phyloP scores from a whole-genome alignment of 768 basidiomycete species.

The Leccinum subtestaceum region DNA sequence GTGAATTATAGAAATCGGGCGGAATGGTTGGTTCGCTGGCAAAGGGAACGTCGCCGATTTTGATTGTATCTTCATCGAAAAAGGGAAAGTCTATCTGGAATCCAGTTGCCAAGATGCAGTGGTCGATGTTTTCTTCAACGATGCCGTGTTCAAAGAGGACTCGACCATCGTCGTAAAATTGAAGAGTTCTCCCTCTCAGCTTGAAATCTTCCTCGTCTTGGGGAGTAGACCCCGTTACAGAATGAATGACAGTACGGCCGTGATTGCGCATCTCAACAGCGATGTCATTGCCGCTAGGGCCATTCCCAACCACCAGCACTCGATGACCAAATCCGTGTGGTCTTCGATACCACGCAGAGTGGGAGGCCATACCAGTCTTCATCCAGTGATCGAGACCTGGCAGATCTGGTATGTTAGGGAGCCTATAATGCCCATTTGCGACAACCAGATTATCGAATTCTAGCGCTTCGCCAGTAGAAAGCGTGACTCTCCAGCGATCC shows the following conservation, averaged over 20 bases:
- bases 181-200: constrained; percentile 40
- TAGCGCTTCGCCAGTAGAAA: constrained; percentile 36
- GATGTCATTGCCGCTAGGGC: constrained; percentile 72
- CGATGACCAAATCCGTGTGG: constrained; percentile 39
- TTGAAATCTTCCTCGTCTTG: constrained; percentile 37
- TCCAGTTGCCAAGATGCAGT: constrained; percentile 75
- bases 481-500: constrained; percentile 48
- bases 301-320: constrained; percentile 48
- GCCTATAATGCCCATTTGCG: constrained; percentile 72
- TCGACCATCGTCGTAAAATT: constrained; percentile 41
- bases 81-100: constrained; percentile 68
- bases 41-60: constrained; percentile 40
- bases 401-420: constrained; percentile 59
- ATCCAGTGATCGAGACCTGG: constrained; percentile 65
- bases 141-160: constrained; percentile 62
- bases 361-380: constrained; percentile 46
- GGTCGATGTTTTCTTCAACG: constrained; percentile 51
- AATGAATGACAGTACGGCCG: constrained; percentile 52
- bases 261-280: constrained; percentile 50
- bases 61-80: constrained; percentile 38
- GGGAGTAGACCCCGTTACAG: constrained; percentile 38
- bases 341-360: constrained; percentile 67
- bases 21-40: constrained; percentile 45
- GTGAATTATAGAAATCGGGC: constrained; percentile 56
- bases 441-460: constrained; percentile 66